These are phyloP conservation scores for Globisporangium parvum DNA, from an alignment of 352 stramenopile species.

Conservation along the genomic window DNA sequence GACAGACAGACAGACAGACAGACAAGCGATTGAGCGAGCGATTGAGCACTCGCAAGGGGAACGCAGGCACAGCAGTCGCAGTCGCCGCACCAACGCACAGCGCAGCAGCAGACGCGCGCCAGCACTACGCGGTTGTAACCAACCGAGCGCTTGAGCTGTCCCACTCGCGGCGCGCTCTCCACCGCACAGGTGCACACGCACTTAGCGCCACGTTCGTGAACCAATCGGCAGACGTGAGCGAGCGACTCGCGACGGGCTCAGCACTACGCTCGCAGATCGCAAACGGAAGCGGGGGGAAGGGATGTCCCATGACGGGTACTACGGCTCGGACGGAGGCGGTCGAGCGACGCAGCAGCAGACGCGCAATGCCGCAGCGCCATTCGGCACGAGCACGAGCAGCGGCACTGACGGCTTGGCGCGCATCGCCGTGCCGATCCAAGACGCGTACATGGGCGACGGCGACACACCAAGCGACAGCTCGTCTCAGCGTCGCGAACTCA, in stretches of 20 bases:
- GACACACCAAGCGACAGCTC: constrained; percentile 5
- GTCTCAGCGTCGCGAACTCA: no score
- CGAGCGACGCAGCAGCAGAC: constrained; percentile 9
- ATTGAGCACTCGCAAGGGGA: no score
- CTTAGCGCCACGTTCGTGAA: no score
- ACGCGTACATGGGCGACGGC: constrained; percentile 30
- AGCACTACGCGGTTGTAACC: no score
- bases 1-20: no score
- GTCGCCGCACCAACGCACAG: no score
- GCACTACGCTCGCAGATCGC: constrained; percentile 32
- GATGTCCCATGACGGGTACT: constrained; percentile 64
- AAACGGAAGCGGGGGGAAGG: constrained; percentile 54
- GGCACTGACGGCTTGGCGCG: constrained; percentile 13
- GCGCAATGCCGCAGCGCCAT: constrained; percentile 6
- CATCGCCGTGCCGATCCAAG: constrained; percentile 25
- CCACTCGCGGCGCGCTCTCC: no score
- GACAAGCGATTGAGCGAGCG: no score
- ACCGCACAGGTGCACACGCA: no score
- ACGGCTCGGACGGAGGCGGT: constrained; percentile 29
- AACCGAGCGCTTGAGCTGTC: no score
- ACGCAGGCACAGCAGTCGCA: no score
- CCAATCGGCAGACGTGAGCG: not conserved
- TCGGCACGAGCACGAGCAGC: constrained; percentile 1
- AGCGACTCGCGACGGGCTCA: not conserved
- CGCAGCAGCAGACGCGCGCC: no score